Conservation (phyloP, 2,329 filamentous ascomycete genomes). For the Fusarium temperatum region DNA sequence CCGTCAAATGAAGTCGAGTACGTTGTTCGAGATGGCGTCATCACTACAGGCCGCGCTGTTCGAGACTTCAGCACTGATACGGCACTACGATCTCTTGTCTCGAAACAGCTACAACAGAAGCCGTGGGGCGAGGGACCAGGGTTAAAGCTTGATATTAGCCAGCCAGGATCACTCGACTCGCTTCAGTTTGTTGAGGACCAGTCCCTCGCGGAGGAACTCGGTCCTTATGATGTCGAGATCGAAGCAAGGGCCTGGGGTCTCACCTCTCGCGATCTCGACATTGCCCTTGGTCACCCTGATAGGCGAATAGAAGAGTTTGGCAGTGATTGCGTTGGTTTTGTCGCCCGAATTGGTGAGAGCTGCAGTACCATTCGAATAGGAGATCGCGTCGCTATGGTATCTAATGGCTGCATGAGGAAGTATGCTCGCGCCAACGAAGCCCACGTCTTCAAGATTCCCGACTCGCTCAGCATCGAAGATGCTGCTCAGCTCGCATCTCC, state of each 20-base stretch:
- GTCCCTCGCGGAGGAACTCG: rapidly evolving
- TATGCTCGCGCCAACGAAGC: background rate
- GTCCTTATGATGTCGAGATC: background rate
- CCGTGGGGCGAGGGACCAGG: background rate
- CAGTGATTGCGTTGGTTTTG: background rate
- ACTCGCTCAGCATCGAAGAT: background rate
- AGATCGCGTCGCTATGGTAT: background rate
- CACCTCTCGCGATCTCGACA: background rate
- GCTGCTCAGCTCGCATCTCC: rapidly evolving
- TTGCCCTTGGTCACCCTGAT: background rate
- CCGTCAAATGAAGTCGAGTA: background rate
- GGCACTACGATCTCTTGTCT: background rate
- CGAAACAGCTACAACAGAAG: background rate
- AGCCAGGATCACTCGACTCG: background rate
- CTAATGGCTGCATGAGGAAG: background rate
- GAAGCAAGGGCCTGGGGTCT: background rate
- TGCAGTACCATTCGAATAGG: background rate
- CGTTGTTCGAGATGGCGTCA: background rate
- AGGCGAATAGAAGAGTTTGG: background rate
- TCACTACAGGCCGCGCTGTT: background rate
- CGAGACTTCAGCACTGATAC: background rate
- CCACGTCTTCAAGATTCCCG: background rate
- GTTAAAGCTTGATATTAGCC: background rate
- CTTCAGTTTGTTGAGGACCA: background rate
- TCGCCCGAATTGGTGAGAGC: rapidly evolving